Percentiles rank a stretch among this genome's conserved stretches.
Evolutionary conservation across 805 yeast species (phyloP).

Genomic region (Zygosaccharomyces siamensis): DNA sequence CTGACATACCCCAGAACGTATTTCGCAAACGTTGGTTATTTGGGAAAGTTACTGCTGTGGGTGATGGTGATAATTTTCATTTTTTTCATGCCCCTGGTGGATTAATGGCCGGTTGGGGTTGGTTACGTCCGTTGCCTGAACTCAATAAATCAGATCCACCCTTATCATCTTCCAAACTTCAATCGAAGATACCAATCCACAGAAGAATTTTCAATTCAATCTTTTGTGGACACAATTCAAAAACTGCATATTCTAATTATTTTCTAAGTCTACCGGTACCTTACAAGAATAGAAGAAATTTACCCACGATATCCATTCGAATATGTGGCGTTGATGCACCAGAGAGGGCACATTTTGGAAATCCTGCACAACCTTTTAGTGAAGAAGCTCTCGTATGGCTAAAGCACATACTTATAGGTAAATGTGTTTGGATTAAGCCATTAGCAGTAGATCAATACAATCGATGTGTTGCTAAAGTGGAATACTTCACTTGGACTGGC

Average conservation of each 20-base stretch:
- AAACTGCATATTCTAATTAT: slow-evolving; percentile 20
- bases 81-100: slow-evolving; percentile 96
- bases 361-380: slow-evolving; percentile 82
- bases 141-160: slow-evolving; percentile 24
- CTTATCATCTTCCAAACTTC: slow-evolving; percentile 1
- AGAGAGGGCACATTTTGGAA: slow-evolving; percentile 90
- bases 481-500: slow-evolving; percentile 53
- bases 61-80: slow-evolving; percentile 94
- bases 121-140: slow-evolving; percentile 68
- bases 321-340: slow-evolving; percentile 97
- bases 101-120: slow-evolving; percentile 82
- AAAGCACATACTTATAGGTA: slow-evolving; percentile 56
- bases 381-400: slow-evolving; percentile 84
- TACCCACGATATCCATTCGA: slow-evolving; percentile 67
- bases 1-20: slow-evolving; percentile 45
- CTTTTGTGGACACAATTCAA: slow-evolving; percentile 6
- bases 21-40: slow-evolving; percentile 44
- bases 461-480: slow-evolving; percentile 76
- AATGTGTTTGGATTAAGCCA: slow-evolving; percentile 69
- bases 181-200: slow-evolving; percentile 2
- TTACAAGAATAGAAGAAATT: slow-evolving; percentile 29
- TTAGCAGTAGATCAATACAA: slow-evolving; percentile 82
- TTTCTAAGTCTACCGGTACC: slow-evolving; percentile 26
- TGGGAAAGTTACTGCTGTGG: slow-evolving; percentile 85
- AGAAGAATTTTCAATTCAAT: slow-evolving; percentile 3